These are phyloP conservation scores for Stagonosporopsis chrysanthemi DNA, from an alignment of 2,329 filamentous ascomycete genomes.

Conservation along the genomic window DNA sequence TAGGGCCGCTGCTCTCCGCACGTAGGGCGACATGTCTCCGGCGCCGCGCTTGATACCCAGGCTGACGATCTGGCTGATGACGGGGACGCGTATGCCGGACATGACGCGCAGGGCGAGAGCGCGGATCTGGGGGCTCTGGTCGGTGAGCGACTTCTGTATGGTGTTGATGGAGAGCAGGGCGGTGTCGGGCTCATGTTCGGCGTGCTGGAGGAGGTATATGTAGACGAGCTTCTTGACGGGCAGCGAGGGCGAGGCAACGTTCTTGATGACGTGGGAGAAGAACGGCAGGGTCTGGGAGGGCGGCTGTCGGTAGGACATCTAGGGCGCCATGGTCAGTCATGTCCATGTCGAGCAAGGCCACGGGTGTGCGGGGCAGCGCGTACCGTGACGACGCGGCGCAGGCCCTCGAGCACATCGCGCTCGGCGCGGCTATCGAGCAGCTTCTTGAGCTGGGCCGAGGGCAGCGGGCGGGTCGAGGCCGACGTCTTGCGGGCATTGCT, in stretches of 20 bases:
- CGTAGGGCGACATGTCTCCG: constrained; percentile 92
- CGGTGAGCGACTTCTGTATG: constrained; percentile 96
- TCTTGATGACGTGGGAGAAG: constrained; percentile 99
- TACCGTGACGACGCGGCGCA: constrained; percentile 89
- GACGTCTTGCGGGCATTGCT: constrained; percentile 64
- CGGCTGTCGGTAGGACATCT: constrained; percentile 97
- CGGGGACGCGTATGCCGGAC: constrained; percentile 95
- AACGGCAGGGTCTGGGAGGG: constrained; percentile 73
- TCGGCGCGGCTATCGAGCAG: constrained; percentile 93
- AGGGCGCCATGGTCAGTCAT: constrained; percentile 2
- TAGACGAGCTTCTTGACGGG: constrained; percentile 99
- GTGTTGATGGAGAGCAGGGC: constrained; percentile 97
- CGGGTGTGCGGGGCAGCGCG: constrained; percentile 36
- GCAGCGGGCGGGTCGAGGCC: constrained; percentile 69
- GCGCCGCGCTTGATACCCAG: constrained; percentile 93
- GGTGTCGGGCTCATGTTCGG: constrained; percentile 93
- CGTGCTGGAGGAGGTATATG: constrained; percentile 96
- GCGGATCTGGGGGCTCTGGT: constrained; percentile 87
- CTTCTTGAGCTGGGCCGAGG: constrained; percentile 89
- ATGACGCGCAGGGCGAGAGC: constrained; percentile 94
- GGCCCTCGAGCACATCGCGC: constrained; percentile 87
- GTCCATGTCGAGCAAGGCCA: too few relatives aligned
- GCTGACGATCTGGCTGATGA: constrained; percentile 97
- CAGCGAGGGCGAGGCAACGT: constrained; percentile 90
- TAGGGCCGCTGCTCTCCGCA: constrained; percentile 89